Evolutionary conservation across 2,329 filamentous ascomycete species (phyloP).

Genomic region (Onygenales sp.): DNA sequence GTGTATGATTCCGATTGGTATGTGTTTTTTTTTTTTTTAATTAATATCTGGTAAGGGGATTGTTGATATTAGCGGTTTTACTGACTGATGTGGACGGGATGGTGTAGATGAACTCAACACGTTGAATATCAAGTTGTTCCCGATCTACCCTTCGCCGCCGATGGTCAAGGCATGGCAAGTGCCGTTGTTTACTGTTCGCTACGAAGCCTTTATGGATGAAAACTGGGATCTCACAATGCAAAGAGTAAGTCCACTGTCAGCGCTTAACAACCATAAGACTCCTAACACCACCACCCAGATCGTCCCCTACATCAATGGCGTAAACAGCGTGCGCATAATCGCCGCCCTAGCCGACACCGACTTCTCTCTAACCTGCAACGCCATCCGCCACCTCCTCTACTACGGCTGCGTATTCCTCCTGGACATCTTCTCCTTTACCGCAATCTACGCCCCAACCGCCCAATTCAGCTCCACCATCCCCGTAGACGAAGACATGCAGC

Average conservation of each 20-base stretch:
- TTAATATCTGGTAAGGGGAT: too few species aligned
- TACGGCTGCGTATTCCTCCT: conserved; percentile 85
- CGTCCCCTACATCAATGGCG: conserved; percentile 78
- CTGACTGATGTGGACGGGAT: conserved; percentile 6
- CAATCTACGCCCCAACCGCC: conserved; percentile 76
- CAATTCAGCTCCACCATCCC: conserved; percentile 69
- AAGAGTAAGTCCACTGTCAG: conserved; percentile 26
- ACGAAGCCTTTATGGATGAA: conserved; percentile 43
- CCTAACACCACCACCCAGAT: conserved; percentile 39
- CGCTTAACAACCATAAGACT: not conserved
- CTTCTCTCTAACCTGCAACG: conserved; percentile 73
- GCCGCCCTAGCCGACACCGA: conserved; percentile 78
- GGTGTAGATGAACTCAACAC: conserved; percentile 78
- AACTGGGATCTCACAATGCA: conserved; percentile 48
- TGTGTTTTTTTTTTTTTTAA: conserved; percentile 20
- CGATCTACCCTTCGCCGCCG: conserved; percentile 66
- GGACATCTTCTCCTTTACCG: conserved; percentile 90
- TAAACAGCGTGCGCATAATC: conserved; percentile 81
- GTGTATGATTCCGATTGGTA: conserved; percentile 95
- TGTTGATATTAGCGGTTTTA: too few species aligned
- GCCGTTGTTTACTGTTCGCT: conserved; percentile 59
- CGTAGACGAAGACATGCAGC: conserved; percentile 65
- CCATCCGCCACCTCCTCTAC: conserved; percentile 81
- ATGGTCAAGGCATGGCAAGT: conserved; percentile 83
- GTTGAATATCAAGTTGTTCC: conserved; percentile 93